These are phyloP conservation scores for Neoboletus magnificus DNA, from an alignment of 768 basidiomycete species.

Conservation along the genomic window DNA sequence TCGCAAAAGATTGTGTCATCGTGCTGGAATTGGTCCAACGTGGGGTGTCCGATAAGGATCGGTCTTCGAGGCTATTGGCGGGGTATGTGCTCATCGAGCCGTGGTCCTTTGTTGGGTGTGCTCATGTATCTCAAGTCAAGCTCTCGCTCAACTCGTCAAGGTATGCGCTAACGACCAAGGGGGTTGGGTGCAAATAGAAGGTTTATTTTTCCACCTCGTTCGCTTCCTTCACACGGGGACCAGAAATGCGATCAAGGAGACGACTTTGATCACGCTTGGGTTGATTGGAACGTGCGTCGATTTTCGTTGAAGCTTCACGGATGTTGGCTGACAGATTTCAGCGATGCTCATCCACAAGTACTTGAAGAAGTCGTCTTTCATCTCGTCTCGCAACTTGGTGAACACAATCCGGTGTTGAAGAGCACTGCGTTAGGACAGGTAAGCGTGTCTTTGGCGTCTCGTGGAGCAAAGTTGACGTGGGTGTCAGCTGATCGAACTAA, in stretches of 20 bases:
- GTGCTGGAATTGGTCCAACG: conserved; percentile 40
- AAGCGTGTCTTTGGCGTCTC: conserved; percentile 8
- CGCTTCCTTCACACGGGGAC: conserved; percentile 42
- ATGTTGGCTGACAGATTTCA: conserved; percentile 5
- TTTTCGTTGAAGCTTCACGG: neutral
- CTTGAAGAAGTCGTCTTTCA: conserved; percentile 59
- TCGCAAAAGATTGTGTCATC: conserved; percentile 30
- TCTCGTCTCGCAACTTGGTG: conserved; percentile 64
- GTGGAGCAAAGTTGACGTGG: conserved; percentile 1
- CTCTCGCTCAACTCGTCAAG: conserved; percentile 46
- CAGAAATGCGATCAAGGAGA: conserved; percentile 56
- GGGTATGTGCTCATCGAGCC: conserved; percentile 46
- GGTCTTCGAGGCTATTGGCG: conserved; percentile 60
- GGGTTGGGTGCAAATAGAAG: conserved; percentile 36
- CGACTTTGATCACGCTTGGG: conserved; percentile 59
- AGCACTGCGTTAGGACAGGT: conserved; percentile 70
- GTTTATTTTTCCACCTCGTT: conserved; percentile 45
- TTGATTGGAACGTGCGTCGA: conserved; percentile 43
- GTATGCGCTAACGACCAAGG: conserved; percentile 37
- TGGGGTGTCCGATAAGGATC: conserved; percentile 52
- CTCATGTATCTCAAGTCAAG: conserved; percentile 33
- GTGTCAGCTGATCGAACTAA: conserved; percentile 54
- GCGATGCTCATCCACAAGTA: conserved; percentile 47
- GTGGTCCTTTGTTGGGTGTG: neutral
- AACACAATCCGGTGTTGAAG: conserved; percentile 64